Evolutionary conservation across 2,329 filamentous ascomycete genomes (phyloP).

Genomic region (Setomelanomma holmii): DNA sequence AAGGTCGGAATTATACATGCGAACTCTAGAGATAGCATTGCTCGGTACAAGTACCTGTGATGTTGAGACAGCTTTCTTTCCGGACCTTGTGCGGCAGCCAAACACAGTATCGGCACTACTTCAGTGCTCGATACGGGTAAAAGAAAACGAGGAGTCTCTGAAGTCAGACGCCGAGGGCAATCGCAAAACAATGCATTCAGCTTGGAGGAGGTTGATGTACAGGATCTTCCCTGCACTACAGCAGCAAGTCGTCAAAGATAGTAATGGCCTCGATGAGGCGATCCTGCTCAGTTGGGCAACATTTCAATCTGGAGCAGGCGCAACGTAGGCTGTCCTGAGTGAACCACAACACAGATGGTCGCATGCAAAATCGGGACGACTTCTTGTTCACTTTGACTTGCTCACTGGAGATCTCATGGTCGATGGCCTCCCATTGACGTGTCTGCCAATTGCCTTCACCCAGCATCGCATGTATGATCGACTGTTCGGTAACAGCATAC

Average conservation of each 20-base stretch:
- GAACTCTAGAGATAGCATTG: conserved; percentile 51
- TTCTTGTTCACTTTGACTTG: conserved; percentile 55
- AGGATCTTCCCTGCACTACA: conserved; percentile 19
- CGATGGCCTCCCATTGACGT: conserved; percentile 57
- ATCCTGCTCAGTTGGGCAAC: conserved; percentile 24
- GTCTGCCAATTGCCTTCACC: conserved; percentile 57
- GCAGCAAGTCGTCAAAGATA: conserved; percentile 2
- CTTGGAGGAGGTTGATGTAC: conserved; percentile 26
- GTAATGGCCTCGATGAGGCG: conserved; percentile 21
- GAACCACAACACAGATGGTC: conserved; percentile 43
- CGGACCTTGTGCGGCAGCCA: conserved; percentile 30
- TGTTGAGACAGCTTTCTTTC: conserved; percentile 45
- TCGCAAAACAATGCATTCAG: conserved; percentile 13
- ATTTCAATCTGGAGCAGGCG: conserved; percentile 13
- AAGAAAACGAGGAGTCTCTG: conserved; percentile 18
- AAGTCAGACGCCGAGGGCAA: conserved; percentile 5
- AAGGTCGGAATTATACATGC: conserved; percentile 40
- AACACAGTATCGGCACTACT: conserved; percentile 23
- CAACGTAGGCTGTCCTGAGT: conserved; percentile 18
- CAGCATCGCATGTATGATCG: conserved; percentile 48
- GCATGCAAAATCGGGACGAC: conserved; percentile 14
- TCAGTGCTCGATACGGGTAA: conserved; percentile 27
- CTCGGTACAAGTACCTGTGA: conserved; percentile 57
- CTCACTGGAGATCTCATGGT: conserved; percentile 62
- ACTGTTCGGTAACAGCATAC: conserved; percentile 51